These are phyloP conservation scores for Fusarium sp. DNA, from an alignment of 2,329 filamentous ascomycete genomes.

Conservation along the genomic window DNA sequence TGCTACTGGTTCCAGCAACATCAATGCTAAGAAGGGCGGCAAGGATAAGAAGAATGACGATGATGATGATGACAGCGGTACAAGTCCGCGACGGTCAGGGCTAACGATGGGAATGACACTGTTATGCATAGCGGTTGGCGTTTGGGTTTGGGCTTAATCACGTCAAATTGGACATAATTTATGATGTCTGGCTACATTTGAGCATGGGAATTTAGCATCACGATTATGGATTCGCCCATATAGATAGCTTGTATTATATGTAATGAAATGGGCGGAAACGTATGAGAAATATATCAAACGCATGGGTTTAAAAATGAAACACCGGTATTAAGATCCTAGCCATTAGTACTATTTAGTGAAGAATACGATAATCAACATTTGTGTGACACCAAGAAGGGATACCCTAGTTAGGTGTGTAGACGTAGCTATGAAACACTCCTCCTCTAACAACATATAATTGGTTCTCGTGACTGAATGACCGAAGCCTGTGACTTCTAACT, in stretches of 20 bases:
- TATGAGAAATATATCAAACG: not conserved
- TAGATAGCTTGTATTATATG: not conserved
- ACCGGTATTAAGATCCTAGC: too few relatives aligned
- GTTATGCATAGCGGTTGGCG: constrained; percentile 57
- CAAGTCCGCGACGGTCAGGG: constrained; percentile 19
- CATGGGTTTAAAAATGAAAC: not conserved
- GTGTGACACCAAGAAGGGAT: too few relatives aligned
- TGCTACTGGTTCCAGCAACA: constrained; percentile 45
- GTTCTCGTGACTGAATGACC: too few relatives aligned
- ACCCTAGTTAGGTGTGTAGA: too few relatives aligned
- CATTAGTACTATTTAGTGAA: too few relatives aligned
- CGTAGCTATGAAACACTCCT: too few relatives aligned
- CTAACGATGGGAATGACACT: constrained; percentile 38
- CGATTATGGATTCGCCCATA: not conserved
- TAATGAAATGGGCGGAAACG: not conserved
- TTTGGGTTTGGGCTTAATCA: constrained; percentile 52
- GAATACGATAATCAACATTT: too few relatives aligned
- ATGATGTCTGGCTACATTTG: not conserved
- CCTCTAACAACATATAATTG: too few relatives aligned
- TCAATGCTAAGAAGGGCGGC: constrained; percentile 39
- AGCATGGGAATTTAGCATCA: constrained; percentile 1
- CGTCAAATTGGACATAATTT: constrained; percentile 4
- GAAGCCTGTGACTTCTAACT: too few relatives aligned
- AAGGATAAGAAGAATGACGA: constrained; percentile 40
- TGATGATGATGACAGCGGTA: constrained; percentile 43